Evolutionary conservation across 768 basidiomycete genomes (phyloP).

Genomic region (Holtermanniella nyarrowii): DNA sequence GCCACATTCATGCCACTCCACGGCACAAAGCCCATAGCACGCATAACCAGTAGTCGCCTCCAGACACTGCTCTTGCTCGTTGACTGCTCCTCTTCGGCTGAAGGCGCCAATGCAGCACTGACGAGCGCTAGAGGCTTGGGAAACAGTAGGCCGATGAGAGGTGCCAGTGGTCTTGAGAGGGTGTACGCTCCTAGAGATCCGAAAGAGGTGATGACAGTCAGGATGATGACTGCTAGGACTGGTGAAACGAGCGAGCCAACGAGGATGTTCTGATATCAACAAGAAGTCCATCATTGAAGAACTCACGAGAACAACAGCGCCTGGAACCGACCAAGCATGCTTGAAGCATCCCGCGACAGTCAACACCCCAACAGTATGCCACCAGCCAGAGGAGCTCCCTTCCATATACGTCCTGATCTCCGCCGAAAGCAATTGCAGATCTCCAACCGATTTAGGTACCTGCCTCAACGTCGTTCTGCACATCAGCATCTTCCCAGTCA

Average conservation of each 20-base stretch:
- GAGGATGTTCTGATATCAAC: constrained; percentile 62
- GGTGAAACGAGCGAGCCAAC: constrained; percentile 80
- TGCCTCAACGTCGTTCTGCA: constrained; percentile 30
- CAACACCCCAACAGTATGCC: constrained; percentile 72
- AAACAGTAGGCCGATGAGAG: constrained; percentile 67
- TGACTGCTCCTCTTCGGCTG: constrained; percentile 26
- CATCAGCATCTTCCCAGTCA: constrained; percentile 1
- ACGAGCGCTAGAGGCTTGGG: constrained; percentile 78
- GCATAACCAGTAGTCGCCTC: constrained; percentile 76
- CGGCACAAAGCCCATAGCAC: constrained; percentile 84
- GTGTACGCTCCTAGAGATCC: constrained; percentile 74
- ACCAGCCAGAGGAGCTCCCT: constrained; percentile 31
- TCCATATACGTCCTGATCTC: constrained; percentile 37
- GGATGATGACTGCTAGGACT: constrained; percentile 63
- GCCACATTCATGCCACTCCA: constrained; percentile 98
- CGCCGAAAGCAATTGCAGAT: constrained; percentile 35
- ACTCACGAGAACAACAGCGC: constrained; percentile 64
- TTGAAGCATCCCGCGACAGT: constrained; percentile 83
- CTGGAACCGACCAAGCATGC: constrained; percentile 94
- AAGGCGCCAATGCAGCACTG: constrained; percentile 58
- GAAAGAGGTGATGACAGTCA: constrained; percentile 74
- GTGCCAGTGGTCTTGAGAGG: constrained; percentile 72
- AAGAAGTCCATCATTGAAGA: constrained; percentile 30
- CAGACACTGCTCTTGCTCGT: constrained; percentile 45
- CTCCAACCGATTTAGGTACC: constrained; percentile 32